These are phyloP conservation scores for Solanum appendiculatum DNA, from an alignment of 257 asterid species.

Conservation along the genomic window DNA sequence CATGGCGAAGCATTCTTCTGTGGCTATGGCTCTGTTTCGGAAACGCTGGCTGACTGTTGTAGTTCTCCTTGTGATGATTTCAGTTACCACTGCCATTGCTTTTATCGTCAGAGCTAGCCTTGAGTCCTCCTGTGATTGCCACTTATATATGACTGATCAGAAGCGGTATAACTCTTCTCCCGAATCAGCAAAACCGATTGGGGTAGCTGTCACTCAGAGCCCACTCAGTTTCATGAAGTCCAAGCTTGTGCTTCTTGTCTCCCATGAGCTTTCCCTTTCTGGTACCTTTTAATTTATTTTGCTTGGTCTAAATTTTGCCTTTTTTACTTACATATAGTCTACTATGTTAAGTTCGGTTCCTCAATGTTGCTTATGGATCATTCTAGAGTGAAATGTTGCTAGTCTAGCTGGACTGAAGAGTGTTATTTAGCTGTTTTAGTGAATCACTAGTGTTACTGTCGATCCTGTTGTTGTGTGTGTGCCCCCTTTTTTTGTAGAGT, in stretches of 20 bases:
- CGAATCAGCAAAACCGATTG: neutral
- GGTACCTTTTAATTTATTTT: slow-evolving; percentile 20
- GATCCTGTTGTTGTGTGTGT: neutral
- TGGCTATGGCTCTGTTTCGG: slow-evolving; percentile 11
- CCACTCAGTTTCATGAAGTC: slow-evolving; percentile 54
- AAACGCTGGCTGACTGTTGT: slow-evolving; percentile 19
- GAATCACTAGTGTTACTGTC: neutral
- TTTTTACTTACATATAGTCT: neutral
- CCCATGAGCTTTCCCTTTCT: slow-evolving; percentile 77
- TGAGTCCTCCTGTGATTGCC: slow-evolving; percentile 20
- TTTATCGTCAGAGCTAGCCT: slow-evolving; percentile 11
- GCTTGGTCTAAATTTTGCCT: neutral
- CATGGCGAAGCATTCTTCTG: slow-evolving; percentile 22
- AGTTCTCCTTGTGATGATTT: slow-evolving; percentile 10
- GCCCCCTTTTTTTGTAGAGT: neutral
- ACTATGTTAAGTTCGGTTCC: neutral
- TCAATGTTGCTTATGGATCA: neutral
- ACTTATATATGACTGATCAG: neutral
- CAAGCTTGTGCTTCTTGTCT: slow-evolving; percentile 53
- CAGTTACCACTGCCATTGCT: slow-evolving; percentile 14
- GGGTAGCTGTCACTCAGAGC: neutral
- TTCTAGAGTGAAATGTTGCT: neutral
- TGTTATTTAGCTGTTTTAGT: neutral
- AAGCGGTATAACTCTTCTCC: slow-evolving; percentile 6
- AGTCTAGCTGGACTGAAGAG: neutral